Evolutionary conservation across 1,284 basidiomycete species (phyloP), one percentile per base, ranked within the genome.

Genomic region (Sphagnurus paluster): DNA sequence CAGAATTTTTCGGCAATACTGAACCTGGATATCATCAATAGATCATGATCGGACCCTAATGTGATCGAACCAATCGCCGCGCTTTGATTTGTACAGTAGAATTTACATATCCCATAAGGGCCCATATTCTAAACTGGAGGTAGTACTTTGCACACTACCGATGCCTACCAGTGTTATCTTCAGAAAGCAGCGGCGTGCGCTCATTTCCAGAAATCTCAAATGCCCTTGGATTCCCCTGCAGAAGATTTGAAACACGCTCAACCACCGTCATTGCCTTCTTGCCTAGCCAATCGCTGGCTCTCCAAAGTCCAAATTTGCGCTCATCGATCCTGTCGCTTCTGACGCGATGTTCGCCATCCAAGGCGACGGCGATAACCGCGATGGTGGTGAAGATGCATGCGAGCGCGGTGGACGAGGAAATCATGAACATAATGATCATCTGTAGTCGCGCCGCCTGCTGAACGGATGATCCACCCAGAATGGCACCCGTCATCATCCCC

Each of bases 371-470:
- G 9, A 91, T 74, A 1, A 80, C 74, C 29, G 81, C 69, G 43
- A 82, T 67, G 1, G 85, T 83, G 2, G 80, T 78, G 39, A 78
- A 68, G 48, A 90, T 83, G 5, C 81, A 75, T 4, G 82, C 78
- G 19, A 93, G 76, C 1, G 83, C 80, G 0, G 85, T 86, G 45
- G 80, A 79, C 0, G 90, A 84, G 2, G 84, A 83, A 44, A 93
- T 90, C 85, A 93, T 90, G 66, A 93, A 93, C 82, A 92, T 90
- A 68, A 93, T 90, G 49, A 93, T 83, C 85, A 91, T 92, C 60
- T 93, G 91, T 8, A 93, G 67, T 41, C 83, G 80, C 1, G 89
- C 88, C 0, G 91, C 91, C 65, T 92, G 89, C 38, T 89, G 77
- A 39, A 93, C 88, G 23, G 83, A 84, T 25, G 87, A 80, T 0